Conservation (phyloP, 2,329 filamentous ascomycete species). For the Tolypocladium inflatum region DNA sequence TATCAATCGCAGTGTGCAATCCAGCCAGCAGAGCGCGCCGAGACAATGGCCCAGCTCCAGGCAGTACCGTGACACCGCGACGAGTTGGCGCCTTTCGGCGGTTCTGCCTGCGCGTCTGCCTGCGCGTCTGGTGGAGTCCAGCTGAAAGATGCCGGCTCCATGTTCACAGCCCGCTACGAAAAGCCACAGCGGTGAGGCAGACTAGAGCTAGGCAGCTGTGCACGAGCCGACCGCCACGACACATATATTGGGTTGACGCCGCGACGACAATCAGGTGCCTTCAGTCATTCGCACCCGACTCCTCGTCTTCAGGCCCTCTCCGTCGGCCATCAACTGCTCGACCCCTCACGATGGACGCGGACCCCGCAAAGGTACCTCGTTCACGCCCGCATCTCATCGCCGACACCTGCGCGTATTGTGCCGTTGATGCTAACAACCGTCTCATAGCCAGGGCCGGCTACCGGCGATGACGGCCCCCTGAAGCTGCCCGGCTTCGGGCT, state of each 20-base stretch:
- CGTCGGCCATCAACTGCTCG: neutral
- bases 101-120: too few species aligned
- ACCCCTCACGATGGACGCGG: neutral
- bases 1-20: too few species aligned
- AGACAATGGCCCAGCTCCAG: too few species aligned
- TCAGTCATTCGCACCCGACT: too few species aligned
- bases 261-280: neutral
- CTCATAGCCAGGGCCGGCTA: neutral
- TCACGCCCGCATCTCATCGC: neutral
- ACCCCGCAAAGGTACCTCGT: neutral
- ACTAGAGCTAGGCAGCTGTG: neutral
- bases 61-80: neutral
- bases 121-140: neutral
- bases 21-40: too few species aligned
- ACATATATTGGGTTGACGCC: neutral
- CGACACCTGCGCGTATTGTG: neutral
- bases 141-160: neutral
- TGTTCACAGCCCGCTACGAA: neutral
- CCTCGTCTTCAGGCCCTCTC: too few species aligned
- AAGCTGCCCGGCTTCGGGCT: slow-evolving; percentile 16
- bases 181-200: neutral
- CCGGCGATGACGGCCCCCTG: slow-evolving; percentile 14
- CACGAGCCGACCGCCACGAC: neutral
- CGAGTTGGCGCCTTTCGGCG: neutral
- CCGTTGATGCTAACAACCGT: neutral